A percentile compares a stretch with the other conserved stretches of the same genome.
phyloP scores from a whole-genome alignment of 1,139 yeast species.

The Debaryomycetaceae sp. region DNA sequence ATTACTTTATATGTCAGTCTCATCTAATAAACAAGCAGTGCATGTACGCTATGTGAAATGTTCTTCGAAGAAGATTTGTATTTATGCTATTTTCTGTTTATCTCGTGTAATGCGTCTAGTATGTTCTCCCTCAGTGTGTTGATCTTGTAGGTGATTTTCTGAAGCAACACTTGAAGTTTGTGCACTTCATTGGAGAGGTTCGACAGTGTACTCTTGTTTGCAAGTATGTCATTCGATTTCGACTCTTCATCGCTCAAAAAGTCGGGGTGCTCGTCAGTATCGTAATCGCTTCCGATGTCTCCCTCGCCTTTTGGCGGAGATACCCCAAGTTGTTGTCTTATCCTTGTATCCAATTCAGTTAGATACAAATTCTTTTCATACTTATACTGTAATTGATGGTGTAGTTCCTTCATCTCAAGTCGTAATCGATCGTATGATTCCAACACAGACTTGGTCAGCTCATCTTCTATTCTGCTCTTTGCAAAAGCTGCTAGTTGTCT shows the following conservation, averaged over 20 bases:
- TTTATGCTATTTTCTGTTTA: background rate
- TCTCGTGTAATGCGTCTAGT: background rate
- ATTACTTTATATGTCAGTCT: background rate
- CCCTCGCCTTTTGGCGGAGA: background rate
- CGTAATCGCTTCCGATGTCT: constrained; percentile 5
- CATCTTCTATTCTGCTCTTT: background rate
- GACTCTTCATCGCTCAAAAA: background rate
- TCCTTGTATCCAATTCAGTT: constrained; percentile 8
- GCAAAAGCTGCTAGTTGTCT: background rate
- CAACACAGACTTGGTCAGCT: constrained; percentile 10
- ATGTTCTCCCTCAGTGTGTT: background rate
- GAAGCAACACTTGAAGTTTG: constrained; percentile 31
- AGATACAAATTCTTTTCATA: constrained; percentile 27
- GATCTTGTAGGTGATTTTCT: constrained; percentile 19
- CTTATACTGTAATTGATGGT: constrained; percentile 19
- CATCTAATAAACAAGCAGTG: constrained; percentile 1
- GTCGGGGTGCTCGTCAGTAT: constrained; percentile 18
- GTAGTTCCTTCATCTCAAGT: constrained; percentile 7
- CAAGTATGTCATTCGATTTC: background rate
- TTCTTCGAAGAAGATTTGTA: background rate
- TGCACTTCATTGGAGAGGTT: constrained; percentile 20
- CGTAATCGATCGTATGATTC: constrained; percentile 25
- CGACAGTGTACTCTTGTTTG: background rate
- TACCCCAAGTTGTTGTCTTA: background rate
- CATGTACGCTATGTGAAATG: background rate